Percentiles rank a stretch among this genome's conserved stretches.
Conservation (phyloP, 345 rosid species). For the Lepidium didymum region DNA sequence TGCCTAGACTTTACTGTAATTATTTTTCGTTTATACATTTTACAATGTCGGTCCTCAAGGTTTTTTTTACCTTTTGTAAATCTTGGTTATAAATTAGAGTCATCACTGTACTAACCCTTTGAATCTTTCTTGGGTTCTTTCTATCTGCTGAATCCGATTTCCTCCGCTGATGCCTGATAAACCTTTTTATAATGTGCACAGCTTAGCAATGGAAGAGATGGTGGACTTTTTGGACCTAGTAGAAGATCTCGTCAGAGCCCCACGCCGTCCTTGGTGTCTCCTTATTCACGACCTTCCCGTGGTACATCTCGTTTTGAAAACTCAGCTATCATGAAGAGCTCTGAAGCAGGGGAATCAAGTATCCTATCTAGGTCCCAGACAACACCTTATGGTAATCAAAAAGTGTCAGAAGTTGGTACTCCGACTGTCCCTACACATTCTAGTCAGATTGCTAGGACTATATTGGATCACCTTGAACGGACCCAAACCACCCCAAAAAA, state of each 20-base stretch:
- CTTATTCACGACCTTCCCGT: slow-evolving; percentile 31
- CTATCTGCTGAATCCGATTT: neutral
- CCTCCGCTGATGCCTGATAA: slow-evolving; percentile 1
- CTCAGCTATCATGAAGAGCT: slow-evolving; percentile 30
- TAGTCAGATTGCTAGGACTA: slow-evolving; percentile 67
- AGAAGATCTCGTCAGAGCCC: slow-evolving; percentile 42
- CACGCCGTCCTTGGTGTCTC: slow-evolving; percentile 23
- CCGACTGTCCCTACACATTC: slow-evolving; percentile 67
- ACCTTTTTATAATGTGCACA: slow-evolving; percentile 18
- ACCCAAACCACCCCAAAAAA: slow-evolving; percentile 55
- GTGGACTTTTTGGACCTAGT: slow-evolving; percentile 70
- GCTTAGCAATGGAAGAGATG: slow-evolving; percentile 36
- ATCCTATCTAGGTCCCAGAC: slow-evolving; percentile 32
- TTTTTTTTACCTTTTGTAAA: slow-evolving; percentile 12
- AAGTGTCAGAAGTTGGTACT: slow-evolving; percentile 36
- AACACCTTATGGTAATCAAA: slow-evolving; percentile 26
- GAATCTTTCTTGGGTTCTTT: neutral
- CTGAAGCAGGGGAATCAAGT: slow-evolving; percentile 40
- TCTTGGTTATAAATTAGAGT: slow-evolving; percentile 4
- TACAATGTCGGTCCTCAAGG: neutral
- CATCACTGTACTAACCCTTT: neutral
- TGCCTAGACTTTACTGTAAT: neutral
- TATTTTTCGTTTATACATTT: neutral
- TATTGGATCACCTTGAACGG: slow-evolving; percentile 76
- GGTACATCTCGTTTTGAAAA: slow-evolving; percentile 35